A percentile compares a stretch with the other conserved stretches of the same genome.
Conservation (phyloP, 2,329 filamentous ascomycete genomes). For the Periconia sp. region DNA sequence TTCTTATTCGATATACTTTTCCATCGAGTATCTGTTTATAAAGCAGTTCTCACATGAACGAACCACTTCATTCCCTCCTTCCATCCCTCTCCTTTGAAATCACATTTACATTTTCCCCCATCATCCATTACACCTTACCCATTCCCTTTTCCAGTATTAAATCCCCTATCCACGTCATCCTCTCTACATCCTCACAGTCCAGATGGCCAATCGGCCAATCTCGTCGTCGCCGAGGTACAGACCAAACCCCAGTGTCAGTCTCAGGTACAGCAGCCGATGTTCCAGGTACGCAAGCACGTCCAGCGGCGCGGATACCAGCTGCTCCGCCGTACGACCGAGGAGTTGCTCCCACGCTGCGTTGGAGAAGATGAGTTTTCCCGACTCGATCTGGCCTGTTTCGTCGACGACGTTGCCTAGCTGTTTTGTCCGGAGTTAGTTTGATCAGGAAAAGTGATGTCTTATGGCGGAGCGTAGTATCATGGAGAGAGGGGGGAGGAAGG, state of each 20-base stretch:
- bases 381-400: conserved; percentile 57
- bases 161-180: not conserved
- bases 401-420: conserved; percentile 51
- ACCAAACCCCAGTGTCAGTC: conserved; percentile 59
- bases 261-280: conserved; percentile 54
- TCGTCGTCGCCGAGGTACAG: conserved; percentile 47
- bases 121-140: no score
- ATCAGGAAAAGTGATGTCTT: not conserved
- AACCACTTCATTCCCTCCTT: no score
- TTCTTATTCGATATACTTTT: no score
- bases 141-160: no score
- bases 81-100: no score
- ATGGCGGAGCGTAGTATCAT: not conserved
- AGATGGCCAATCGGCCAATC: conserved; percentile 34
- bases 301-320: conserved; percentile 44
- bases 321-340: conserved; percentile 47
- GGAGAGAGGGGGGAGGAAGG: not conserved
- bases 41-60: no score
- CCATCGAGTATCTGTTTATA: no score
- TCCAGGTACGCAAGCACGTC: conserved; percentile 54
- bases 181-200: conserved; percentile 27
- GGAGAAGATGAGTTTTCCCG: conserved; percentile 58
- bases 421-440: not conserved
- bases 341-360: conserved; percentile 56
- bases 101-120: no score